Base-by-base conservation (phyloP, 257 asterid species). In the Solanum pimpinellifolium region DNA sequence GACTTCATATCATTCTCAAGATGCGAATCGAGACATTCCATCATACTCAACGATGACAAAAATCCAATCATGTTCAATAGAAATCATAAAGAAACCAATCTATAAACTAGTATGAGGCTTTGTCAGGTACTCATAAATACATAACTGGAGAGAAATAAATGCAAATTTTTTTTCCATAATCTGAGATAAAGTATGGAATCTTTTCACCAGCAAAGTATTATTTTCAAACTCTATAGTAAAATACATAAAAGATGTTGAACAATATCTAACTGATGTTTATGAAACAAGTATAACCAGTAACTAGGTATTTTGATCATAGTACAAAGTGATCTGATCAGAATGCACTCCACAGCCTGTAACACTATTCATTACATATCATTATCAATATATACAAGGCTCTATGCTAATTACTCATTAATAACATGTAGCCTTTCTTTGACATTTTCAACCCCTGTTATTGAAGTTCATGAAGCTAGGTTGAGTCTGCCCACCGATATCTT, bases 381-480 rank as follows among this genome's bases (percentile, higher is more conserved):
- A 52, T 77, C 25, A 47, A 80, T 81, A 49, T 81, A 81, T 52
- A 81, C 85, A 81, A 49, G 25, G 46, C 46, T 20, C 69, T 49
- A 49, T 20, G 69, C 46, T 81, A 49, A 29, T 49, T 81, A 49
- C 84, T 44, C 60, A 76, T n/a, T 42, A 78, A 23, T 42, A 2
- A 76, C 11, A 23, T 77, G 27, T 21, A 6, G 66, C 85, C 87
- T 44, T 66, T 27, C 12, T 59, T 33, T 62, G 85, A 84, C 21
- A 68, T 33, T 41, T 68, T 90, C 89, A 93, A 82, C 72, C 90
- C 90, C 88, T 90, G 75, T 86, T 91, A 86, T 89, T 93, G 88
- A 91, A 93, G 68, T 91, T 92, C 62, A 80, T 88, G 89, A 87
- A 91, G 88, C 92, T 78, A 18, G 90, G 89, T 72, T 83, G 92